Percentiles rank a stretch among this genome's conserved stretches.
Evolutionary conservation across 2,329 filamentous ascomycete genomes (phyloP).

Genomic region (Trichoderma semiorbis): DNA sequence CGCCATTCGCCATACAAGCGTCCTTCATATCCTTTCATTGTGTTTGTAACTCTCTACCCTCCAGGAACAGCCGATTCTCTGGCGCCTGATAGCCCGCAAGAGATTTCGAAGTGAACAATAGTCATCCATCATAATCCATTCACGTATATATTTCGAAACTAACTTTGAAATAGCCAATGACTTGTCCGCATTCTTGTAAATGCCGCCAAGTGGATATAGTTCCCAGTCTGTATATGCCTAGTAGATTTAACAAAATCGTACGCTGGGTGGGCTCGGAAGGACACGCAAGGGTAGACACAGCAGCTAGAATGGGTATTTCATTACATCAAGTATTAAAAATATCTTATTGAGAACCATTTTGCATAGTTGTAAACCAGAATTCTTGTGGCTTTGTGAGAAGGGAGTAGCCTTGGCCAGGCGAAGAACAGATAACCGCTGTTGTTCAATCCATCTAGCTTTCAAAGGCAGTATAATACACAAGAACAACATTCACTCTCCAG

Average conservation of each 20-base stretch:
- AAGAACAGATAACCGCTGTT: background rate
- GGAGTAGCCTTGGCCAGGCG: background rate
- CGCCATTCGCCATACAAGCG: rapidly evolving
- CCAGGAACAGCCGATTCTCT: no score
- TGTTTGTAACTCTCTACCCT: no score
- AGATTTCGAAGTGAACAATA: conserved; percentile 5
- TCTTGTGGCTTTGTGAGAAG: background rate
- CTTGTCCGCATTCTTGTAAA: no score
- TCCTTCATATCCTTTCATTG: no score
- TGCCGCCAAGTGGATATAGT: no score
- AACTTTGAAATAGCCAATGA: no score
- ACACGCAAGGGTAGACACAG: background rate
- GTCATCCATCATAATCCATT: background rate
- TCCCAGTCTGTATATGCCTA: no score
- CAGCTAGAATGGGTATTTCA: background rate
- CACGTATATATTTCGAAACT: background rate
- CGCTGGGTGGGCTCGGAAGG: background rate
- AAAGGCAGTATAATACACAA: background rate
- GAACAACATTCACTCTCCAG: background rate
- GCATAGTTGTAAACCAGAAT: rapidly evolving
- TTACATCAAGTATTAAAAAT: background rate
- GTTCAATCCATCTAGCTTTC: background rate
- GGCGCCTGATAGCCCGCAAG: background rate
- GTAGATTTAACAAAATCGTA: background rate
- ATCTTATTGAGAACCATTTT: background rate